Conservation (phyloP, 148 eudicot genomes). For the Spergularia bocconei region DNA sequence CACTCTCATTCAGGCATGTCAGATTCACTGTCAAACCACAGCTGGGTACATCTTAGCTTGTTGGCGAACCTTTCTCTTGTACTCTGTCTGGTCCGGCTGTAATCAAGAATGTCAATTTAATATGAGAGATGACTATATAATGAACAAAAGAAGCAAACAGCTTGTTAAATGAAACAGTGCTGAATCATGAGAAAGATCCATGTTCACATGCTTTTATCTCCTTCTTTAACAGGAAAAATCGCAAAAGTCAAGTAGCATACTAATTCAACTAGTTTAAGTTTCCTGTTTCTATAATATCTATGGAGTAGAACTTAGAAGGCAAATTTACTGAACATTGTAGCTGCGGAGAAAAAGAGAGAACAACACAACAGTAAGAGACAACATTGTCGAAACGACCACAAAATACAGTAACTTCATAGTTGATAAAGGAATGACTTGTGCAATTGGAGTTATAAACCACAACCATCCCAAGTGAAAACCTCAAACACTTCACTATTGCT, state of each 20-base stretch:
- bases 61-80: slow-evolving; percentile 70
- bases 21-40: slow-evolving; percentile 27
- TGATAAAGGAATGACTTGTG: too few species aligned
- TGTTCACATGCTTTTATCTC: slow-evolving; percentile 1
- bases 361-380: background rate
- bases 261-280: background rate
- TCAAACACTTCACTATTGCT: too few species aligned
- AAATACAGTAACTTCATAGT: background rate
- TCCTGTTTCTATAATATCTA: background rate
- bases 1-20: slow-evolving; percentile 3
- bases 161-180: background rate
- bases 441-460: background rate
- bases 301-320: background rate
- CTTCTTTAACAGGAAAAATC: background rate
- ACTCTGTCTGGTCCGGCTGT: slow-evolving; percentile 73
- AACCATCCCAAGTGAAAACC: background rate
- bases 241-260: background rate
- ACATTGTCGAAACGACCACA: too few species aligned
- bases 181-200: background rate
- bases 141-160: background rate
- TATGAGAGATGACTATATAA: background rate
- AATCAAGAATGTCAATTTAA: background rate
- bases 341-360: background rate
- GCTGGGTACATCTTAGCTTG: slow-evolving; percentile 70
- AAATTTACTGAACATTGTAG: background rate